These are phyloP conservation scores for Ophiostoma sp. DNA, from an alignment of 2,329 filamentous ascomycete species.

Conservation along the genomic window DNA sequence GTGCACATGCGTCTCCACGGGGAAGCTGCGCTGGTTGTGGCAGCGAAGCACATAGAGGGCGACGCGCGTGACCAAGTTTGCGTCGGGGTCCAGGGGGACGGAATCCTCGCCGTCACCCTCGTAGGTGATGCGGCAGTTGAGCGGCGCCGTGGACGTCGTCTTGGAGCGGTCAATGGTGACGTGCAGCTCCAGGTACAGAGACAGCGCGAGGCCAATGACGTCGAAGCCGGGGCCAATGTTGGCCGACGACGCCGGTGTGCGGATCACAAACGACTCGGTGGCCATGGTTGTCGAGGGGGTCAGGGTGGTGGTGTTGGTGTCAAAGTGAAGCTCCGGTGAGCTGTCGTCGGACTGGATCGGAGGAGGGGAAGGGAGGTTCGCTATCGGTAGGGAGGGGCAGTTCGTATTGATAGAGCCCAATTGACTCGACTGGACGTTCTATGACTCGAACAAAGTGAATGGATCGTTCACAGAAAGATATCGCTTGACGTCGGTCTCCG, in stretches of 20 bases:
- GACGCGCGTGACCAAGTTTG: constrained; percentile 90
- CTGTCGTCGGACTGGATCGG: constrained; percentile 7
- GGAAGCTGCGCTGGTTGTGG: constrained; percentile 83
- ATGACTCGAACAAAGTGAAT: not conserved
- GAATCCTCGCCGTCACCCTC: constrained; percentile 73
- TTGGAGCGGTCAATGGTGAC: constrained; percentile 70
- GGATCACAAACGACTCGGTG: constrained; percentile 65
- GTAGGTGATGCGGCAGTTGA: constrained; percentile 90
- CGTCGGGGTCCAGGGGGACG: constrained; percentile 79
- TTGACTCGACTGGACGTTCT: not conserved
- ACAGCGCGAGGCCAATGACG: constrained; percentile 92
- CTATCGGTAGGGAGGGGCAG: not conserved
- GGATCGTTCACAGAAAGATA: not conserved
- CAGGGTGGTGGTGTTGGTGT: not conserved
- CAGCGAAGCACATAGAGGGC: constrained; percentile 94
- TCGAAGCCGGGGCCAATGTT: constrained; percentile 98
- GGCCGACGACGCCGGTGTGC: constrained; percentile 89
- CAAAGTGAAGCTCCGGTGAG: not conserved
- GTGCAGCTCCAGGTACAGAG: constrained; percentile 86
- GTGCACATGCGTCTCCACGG: constrained; percentile 83
- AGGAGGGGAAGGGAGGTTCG: not conserved
- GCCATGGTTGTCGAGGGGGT: constrained; percentile 26
- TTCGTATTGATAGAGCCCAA: not conserved
- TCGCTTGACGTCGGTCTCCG: not conserved
- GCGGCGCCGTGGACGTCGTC: constrained; percentile 56